Evolutionary conservation across 2,329 filamentous ascomycete species (phyloP).

Genomic region (Curvularia verruculosa): DNA sequence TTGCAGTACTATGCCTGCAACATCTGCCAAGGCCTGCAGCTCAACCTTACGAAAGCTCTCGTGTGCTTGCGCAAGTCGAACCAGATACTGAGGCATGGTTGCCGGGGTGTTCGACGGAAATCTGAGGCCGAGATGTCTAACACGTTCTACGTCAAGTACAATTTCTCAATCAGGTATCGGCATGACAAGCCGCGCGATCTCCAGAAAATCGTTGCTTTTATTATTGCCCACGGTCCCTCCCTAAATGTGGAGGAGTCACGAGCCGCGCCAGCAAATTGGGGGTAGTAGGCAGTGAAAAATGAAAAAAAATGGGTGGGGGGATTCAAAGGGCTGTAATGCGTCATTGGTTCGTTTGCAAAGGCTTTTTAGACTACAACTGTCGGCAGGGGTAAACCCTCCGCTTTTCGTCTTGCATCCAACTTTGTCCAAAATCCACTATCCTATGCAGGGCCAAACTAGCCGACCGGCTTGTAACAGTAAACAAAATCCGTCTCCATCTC

Average conservation of each 20-base stretch:
- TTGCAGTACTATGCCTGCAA: constrained; percentile 70
- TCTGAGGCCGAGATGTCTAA: background rate
- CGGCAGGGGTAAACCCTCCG: constrained; percentile 1
- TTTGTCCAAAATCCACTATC: background rate
- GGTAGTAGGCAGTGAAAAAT: constrained; percentile 7
- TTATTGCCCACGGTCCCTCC: background rate
- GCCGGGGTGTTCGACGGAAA: background rate
- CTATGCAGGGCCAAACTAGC: constrained; percentile 4
- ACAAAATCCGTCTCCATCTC: constrained; percentile 9
- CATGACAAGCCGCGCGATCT: constrained; percentile 16
- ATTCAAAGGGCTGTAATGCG: background rate
- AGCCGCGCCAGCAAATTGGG: background rate
- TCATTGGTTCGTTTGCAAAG: constrained; percentile 25
- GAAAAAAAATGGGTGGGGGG: constrained; percentile 18
- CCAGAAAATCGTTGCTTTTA: background rate
- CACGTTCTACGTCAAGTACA: background rate
- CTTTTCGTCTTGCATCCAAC: background rate
- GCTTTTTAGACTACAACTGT: constrained; percentile 4
- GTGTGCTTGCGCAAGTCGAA: constrained; percentile 87
- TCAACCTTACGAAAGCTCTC: constrained; percentile 90
- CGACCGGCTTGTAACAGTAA: constrained; percentile 1
- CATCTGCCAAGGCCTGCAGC: constrained; percentile 75
- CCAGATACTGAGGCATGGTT: constrained; percentile 71
- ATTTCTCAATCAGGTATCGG: constrained; percentile 29
- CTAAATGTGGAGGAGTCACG: constrained; percentile 21